These are phyloP conservation scores for Novymonas esmeraldas DNA, from an alignment of 208 protist genomes.

Conservation along the genomic window DNA sequence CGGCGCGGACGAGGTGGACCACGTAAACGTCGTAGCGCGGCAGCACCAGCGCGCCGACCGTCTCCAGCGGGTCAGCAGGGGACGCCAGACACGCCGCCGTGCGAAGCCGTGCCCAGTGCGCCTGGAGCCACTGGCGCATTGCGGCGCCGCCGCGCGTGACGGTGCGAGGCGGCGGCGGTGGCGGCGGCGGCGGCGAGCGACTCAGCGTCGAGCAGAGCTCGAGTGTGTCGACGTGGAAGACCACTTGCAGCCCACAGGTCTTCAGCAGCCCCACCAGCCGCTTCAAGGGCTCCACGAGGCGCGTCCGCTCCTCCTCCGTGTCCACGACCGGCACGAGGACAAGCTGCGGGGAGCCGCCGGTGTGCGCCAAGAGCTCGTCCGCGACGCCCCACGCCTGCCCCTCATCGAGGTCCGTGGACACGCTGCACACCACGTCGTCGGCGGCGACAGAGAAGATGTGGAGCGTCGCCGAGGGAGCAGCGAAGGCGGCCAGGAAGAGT, in stretches of 20 bases:
- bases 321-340: conserved; percentile 67
- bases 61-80: conserved; percentile 56
- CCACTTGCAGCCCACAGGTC: conserved; percentile 57
- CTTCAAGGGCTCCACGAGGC: conserved; percentile 35
- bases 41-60: conserved; percentile 47
- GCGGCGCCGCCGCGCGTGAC: no score
- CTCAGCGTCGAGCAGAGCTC: conserved; percentile 48
- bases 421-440: conserved; percentile 36
- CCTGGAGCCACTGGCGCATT: conserved; percentile 49
- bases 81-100: conserved; percentile 56
- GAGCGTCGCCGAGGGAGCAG: conserved; percentile 27
- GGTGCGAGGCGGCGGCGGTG: no score
- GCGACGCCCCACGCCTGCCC: conserved; percentile 40
- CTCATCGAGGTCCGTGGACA: conserved; percentile 6
- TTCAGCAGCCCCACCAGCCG: conserved; percentile 35
- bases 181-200: conserved; percentile 27
- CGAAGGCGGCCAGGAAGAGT: conserved; percentile 50
- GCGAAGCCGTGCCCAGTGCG: conserved; percentile 66
- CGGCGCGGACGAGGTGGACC: conserved; percentile 82
- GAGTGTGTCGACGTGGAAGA: conserved; percentile 64
- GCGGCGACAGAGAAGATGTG: conserved; percentile 52
- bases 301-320: conserved; percentile 38
- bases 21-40: conserved; percentile 73
- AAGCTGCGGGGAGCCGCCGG: conserved; percentile 38
- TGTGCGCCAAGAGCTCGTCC: conserved; percentile 69